phyloP scores from a whole-genome alignment of 2,329 filamentous ascomycete genomes.

The Colletotrichum australisinense region DNA sequence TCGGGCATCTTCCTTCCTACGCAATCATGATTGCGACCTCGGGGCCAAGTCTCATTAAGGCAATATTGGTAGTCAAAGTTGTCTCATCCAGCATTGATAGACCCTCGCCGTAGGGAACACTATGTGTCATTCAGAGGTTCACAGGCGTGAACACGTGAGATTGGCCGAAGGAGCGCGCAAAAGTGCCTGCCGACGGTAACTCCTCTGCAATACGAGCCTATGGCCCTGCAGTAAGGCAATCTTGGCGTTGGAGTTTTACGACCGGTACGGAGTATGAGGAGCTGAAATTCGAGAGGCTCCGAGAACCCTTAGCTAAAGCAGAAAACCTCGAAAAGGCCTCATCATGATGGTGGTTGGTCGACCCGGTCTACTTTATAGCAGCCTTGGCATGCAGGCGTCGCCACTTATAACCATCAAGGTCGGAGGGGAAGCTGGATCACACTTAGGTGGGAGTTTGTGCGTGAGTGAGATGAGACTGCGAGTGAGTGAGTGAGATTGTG shows the following conservation, averaged over 20 bases:
- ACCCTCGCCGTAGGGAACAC: too few relatives aligned
- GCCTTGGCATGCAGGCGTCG: slow-evolving; percentile 27
- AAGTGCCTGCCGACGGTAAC: neutral
- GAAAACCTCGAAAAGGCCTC: neutral
- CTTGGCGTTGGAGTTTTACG: neutral
- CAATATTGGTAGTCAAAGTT: neutral
- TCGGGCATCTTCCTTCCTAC: too few relatives aligned
- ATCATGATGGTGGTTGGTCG: neutral
- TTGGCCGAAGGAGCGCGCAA: neutral
- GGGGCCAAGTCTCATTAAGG: too few relatives aligned
- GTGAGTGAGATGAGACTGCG: neutral
- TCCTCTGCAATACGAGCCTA: neutral
- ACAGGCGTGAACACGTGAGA: neutral
- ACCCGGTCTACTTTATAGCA: neutral
- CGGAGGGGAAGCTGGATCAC: neutral
- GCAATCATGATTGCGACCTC: neutral
- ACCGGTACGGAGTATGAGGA: too few relatives aligned
- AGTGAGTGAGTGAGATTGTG: neutral
- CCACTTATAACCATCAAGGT: slow-evolving; percentile 26
- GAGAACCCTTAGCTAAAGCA: neutral
- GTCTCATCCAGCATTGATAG: neutral
- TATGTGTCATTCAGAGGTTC: slow-evolving; percentile 6
- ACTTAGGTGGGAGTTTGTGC: neutral
- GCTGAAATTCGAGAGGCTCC: neutral
- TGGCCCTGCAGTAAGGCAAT: too few relatives aligned